Base-by-base conservation (phyloP, 441 rosid genomes). In the Oxalis stricta region DNA sequence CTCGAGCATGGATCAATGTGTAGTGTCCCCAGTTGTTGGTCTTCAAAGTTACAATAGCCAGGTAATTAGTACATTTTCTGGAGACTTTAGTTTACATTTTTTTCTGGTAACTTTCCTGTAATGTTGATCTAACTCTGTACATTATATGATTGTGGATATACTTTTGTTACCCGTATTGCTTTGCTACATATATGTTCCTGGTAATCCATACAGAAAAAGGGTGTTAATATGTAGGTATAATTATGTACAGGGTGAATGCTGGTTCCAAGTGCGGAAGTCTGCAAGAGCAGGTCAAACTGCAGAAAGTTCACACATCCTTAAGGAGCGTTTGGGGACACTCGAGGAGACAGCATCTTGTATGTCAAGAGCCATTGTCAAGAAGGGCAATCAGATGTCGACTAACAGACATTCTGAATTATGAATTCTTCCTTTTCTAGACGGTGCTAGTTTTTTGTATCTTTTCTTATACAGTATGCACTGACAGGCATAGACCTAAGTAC, bases 1-100 rank as follows among this genome's bases (percentile, higher is more conserved):
- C 34, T 28, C 44, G 14, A 43, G 47, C 35, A 18, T 11, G 34
- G 59, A 63, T 41, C 22, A 40, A 17, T 48, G 43, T 37, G 38
- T 65, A 33, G 65, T 57, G 35, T 72, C 66, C 40, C 78, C 78
- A 5, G 74, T 50, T 44, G 72, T 69, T 30, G 82, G 78, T 39
- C 78, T 75, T 41, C 78, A 59, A 49, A 75, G 76, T 66, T 75
- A 69, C 61, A 76, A 66, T 54, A 68, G 72, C 41, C 79, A 76
- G 79, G 82, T 71, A 64, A 22, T 36, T 16, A 24, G 38, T 23
- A 23, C n/a, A n/a, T n/a, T n/a, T n/a, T n/a, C n/a, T n/a, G n/a
- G n/a, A n/a, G n/a, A n/a, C n/a, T n/a, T n/a, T n/a, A n/a, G n/a
- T n/a, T n/a, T n/a, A n/a, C n/a, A n/a, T n/a, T n/a, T n/a, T n/a